Evolutionary conservation across 495 filamentous ascomycete species (phyloP).

Genomic region (Tuber indicum): DNA sequence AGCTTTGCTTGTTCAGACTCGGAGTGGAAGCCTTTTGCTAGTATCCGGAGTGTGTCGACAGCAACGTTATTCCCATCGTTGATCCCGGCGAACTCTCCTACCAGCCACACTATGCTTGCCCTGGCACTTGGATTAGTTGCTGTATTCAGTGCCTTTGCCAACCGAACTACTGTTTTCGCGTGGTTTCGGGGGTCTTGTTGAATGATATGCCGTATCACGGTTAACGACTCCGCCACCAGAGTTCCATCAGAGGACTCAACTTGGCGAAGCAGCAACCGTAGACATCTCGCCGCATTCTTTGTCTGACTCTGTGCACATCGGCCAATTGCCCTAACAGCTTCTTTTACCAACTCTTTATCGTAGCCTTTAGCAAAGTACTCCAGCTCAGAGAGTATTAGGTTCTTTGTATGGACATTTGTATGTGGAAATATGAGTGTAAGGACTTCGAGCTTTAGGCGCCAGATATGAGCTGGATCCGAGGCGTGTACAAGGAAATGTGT

Average conservation of each 20-base stretch:
- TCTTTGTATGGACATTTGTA: constrained; percentile 65
- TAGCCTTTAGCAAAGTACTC: constrained; percentile 80
- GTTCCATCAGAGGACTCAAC: constrained; percentile 78
- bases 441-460: constrained; percentile 84
- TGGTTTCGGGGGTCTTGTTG: constrained; percentile 79
- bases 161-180: constrained; percentile 68
- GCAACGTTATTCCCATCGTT: constrained; percentile 69
- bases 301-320: constrained; percentile 77
- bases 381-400: constrained; percentile 81
- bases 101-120: constrained; percentile 93
- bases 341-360: constrained; percentile 70
- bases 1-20: constrained; percentile 80
- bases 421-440: constrained; percentile 85
- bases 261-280: constrained; percentile 72
- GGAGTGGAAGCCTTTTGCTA: constrained; percentile 73
- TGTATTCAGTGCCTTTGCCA: constrained; percentile 87
- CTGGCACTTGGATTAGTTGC: constrained; percentile 77
- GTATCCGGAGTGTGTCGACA: constrained; percentile 82
- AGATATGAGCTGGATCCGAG: constrained; percentile 74
- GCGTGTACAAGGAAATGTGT: constrained; percentile 80
- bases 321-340: constrained; percentile 85
- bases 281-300: constrained; percentile 63
- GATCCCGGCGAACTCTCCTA: constrained; percentile 81
- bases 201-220: constrained; percentile 90
- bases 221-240: constrained; percentile 81